Percentiles rank a stretch among this genome's conserved stretches.
Evolutionary conservation across 192 early-diverging fungal species (phyloP).

Genomic region (Linnemannia schmuckeri): DNA sequence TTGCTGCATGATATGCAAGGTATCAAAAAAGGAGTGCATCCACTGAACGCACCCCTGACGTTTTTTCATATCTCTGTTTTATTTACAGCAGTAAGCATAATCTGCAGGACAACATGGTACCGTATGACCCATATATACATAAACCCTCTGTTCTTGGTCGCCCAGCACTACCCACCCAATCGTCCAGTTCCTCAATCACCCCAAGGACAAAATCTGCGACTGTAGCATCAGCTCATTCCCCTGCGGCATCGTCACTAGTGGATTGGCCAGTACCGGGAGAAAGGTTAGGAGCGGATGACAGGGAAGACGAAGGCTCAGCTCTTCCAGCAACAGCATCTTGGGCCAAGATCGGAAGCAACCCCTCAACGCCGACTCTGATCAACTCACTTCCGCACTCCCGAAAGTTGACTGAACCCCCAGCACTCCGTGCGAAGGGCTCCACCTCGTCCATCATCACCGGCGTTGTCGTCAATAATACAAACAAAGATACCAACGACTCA

Average conservation of each 20-base stretch:
- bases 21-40: background rate
- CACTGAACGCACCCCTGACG: background rate
- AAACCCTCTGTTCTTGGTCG: constrained; percentile 24
- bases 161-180: constrained; percentile 27
- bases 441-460: constrained; percentile 51
- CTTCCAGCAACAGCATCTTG: constrained; percentile 72
- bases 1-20: background rate
- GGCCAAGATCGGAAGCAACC: constrained; percentile 61
- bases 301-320: constrained; percentile 63
- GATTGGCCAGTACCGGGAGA: constrained; percentile 56
- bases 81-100: constrained; percentile 47
- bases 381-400: constrained; percentile 32
- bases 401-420: constrained; percentile 44
- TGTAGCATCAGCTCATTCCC: constrained; percentile 33
- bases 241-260: constrained; percentile 14
- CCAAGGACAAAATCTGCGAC: constrained; percentile 33
- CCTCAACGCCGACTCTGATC: constrained; percentile 43
- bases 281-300: constrained; percentile 27
- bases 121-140: constrained; percentile 42
- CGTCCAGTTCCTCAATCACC: constrained; percentile 32
- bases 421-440: constrained; percentile 48
- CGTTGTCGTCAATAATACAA: constrained; percentile 47
- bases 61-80: background rate
- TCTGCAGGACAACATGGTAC: constrained; percentile 41
- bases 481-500: constrained; percentile 23